These are phyloP conservation scores for Nemophila menziesii DNA, from an alignment of 257 asterid species.

Conservation along the genomic window DNA sequence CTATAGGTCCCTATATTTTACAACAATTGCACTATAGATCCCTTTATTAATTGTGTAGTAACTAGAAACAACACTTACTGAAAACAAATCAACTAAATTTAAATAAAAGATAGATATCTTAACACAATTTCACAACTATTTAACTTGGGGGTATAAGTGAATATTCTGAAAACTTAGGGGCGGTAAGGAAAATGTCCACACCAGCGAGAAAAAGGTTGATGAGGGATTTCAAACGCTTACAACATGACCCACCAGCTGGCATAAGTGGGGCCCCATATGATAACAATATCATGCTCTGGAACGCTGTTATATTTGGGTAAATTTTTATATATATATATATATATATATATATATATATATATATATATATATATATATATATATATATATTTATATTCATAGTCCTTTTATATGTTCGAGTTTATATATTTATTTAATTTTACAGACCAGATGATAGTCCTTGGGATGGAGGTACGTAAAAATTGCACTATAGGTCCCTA, in stretches of 20 bases:
- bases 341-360: not conserved
- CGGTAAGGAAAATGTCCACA: conserved; percentile 58
- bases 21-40: too few species aligned
- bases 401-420: not conserved
- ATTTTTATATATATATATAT: not conserved
- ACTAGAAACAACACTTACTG: too few species aligned
- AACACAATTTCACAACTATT: too few species aligned
- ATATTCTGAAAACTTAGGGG: too few species aligned
- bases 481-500: conserved; percentile 5
- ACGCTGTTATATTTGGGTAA: conserved; percentile 90
- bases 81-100: too few species aligned
- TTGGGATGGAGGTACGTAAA: conserved; percentile 90
- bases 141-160: too few species aligned
- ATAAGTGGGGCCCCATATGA: conserved; percentile 92
- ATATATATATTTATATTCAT: not conserved
- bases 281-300: conserved; percentile 88
- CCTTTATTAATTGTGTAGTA: too few species aligned
- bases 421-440: not conserved
- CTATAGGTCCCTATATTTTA: too few species aligned
- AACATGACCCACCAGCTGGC: conserved; percentile 95
- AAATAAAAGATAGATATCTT: too few species aligned
- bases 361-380: not conserved
- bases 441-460: conserved; percentile 95
- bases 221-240: conserved; percentile 94
- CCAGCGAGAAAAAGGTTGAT: conserved; percentile 80